Evolutionary conservation across 306 rosid species (phyloP).

Genomic region (Citrullus mucosospermus): DNA sequence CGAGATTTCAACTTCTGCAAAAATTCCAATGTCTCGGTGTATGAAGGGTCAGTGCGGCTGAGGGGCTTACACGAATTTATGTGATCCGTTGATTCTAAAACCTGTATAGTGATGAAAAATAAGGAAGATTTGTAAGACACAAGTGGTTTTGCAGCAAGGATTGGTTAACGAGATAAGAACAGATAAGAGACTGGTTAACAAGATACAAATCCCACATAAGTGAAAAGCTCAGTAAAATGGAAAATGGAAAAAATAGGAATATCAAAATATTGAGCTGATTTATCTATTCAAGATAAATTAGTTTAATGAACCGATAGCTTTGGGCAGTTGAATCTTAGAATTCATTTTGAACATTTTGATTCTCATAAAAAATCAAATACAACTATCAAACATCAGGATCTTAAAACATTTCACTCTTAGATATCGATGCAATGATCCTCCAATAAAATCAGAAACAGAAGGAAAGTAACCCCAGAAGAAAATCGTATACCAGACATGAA

Average conservation of each 20-base stretch:
- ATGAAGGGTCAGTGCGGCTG: constrained; percentile 71
- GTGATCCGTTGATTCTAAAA: constrained; percentile 91
- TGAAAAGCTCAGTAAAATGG: neutral
- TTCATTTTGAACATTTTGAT: neutral
- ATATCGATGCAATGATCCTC: neutral
- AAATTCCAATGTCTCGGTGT: constrained; percentile 59
- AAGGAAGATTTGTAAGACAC: neutral
- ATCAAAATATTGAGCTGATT: too few relatives aligned
- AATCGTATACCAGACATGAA: neutral
- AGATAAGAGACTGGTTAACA: neutral
- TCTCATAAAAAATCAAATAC: neutral
- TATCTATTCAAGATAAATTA: neutral
- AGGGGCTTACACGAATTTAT: constrained; percentile 89
- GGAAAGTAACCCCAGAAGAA: neutral
- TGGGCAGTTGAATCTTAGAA: neutral
- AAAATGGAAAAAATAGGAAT: too few relatives aligned
- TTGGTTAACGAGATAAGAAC: neutral
- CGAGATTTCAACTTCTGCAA: constrained; percentile 54
- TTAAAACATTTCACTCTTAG: neutral
- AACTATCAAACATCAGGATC: neutral
- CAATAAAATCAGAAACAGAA: neutral
- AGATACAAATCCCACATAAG: neutral
- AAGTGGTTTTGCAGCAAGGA: neutral
- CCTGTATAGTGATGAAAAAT: constrained; percentile 37
- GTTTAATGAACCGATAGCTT: neutral